A percentile compares a stretch with the other conserved stretches of the same genome.
phyloP scores from a whole-genome alignment of 2,329 filamentous ascomycete genomes.

The Drechslera avenae region DNA sequence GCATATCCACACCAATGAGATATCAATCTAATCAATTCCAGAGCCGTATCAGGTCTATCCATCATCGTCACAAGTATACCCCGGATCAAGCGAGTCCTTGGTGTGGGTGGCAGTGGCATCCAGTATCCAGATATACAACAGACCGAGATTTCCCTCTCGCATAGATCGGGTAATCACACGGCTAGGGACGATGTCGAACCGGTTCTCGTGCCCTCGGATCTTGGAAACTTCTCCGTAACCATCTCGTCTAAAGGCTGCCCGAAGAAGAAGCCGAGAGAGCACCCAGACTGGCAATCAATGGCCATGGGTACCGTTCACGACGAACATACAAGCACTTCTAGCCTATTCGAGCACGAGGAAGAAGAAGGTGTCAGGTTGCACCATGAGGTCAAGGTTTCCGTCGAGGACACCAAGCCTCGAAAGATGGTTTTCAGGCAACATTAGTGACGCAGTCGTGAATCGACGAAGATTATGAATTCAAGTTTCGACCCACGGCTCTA shows the following conservation, averaged over 20 bases:
- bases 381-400: constrained; percentile 22
- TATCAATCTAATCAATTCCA: constrained; percentile 8
- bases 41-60: constrained; percentile 24
- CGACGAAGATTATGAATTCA: no score
- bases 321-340: constrained; percentile 30
- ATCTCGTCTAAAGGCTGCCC: constrained; percentile 13
- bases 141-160: constrained; percentile 17
- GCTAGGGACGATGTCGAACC: constrained; percentile 2
- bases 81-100: constrained; percentile 23
- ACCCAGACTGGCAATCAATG: constrained; percentile 5
- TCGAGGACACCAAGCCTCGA: constrained; percentile 16
- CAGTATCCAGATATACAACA: constrained; percentile 20
- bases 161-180: not conserved
- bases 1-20: not conserved
- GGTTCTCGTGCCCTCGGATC: constrained; percentile 20
- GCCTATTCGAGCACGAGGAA: constrained; percentile 18
- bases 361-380: constrained; percentile 24
- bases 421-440: not conserved
- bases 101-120: constrained; percentile 19
- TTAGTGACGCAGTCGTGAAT: not conserved
- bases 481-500: no score
- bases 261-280: constrained; percentile 14
- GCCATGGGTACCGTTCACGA: constrained; percentile 19
- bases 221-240: constrained; percentile 21
- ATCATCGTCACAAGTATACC: constrained; percentile 26